These are phyloP conservation scores for Onygenales sp. DNA, from an alignment of 2,329 filamentous ascomycete species.

Conservation along the genomic window DNA sequence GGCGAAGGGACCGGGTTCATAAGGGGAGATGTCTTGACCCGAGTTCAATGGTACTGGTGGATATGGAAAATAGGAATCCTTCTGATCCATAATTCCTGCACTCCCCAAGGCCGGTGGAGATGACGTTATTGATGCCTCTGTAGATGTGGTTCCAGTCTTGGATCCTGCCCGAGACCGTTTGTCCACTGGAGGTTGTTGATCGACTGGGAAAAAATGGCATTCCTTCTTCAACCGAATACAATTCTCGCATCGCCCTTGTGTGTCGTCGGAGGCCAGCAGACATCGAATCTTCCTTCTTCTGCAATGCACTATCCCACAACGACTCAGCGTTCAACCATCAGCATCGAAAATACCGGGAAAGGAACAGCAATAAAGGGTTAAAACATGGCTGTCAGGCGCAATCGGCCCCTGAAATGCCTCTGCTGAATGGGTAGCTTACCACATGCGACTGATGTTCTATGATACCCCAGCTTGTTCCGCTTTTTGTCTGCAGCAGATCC, in stretches of 20 bases:
- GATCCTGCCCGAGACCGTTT: slow-evolving; percentile 37
- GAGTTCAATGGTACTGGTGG: slow-evolving; percentile 25
- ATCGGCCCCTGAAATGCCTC: background rate
- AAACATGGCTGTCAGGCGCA: slow-evolving; percentile 1
- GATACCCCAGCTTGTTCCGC: slow-evolving; percentile 90
- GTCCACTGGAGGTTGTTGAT: slow-evolving; percentile 55
- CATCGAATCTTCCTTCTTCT: slow-evolving; percentile 90
- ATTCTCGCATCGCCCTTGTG: slow-evolving; percentile 72
- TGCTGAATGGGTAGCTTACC: slow-evolving; percentile 52
- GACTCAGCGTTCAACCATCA: background rate
- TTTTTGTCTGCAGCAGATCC: slow-evolving; percentile 49
- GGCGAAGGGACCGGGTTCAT: slow-evolving; percentile 21
- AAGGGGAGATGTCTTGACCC: slow-evolving; percentile 24
- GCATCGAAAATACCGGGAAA: slow-evolving; percentile 2
- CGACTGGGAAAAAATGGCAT: slow-evolving; percentile 84
- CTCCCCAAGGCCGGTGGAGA: slow-evolving; percentile 35
- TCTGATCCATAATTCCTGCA: slow-evolving; percentile 21
- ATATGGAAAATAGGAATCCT: slow-evolving; percentile 29
- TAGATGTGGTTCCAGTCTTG: slow-evolving; percentile 35
- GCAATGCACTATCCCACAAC: slow-evolving; percentile 60
- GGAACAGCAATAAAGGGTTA: background rate
- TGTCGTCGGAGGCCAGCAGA: slow-evolving; percentile 63
- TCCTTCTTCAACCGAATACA: slow-evolving; percentile 93
- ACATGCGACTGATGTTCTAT: slow-evolving; percentile 89
- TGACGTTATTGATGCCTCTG: slow-evolving; percentile 40